Evolutionary conservation across 208 protist genomes (phyloP), one percentile per base, ranked within the genome.

Genomic region (Leishmania tropica): DNA sequence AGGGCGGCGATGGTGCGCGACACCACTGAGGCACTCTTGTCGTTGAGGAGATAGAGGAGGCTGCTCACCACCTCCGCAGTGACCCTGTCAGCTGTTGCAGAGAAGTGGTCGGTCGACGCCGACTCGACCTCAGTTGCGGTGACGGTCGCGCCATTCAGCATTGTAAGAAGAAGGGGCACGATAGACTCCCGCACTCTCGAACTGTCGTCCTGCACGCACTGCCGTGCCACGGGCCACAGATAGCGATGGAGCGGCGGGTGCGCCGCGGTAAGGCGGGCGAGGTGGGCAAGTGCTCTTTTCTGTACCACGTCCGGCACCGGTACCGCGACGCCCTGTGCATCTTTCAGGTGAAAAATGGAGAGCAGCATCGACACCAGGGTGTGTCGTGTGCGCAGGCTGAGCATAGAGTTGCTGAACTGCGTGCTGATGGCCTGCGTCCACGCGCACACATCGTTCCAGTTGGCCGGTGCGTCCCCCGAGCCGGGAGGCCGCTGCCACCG

Each of bases 101-200:
- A 40, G 62, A 40, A 47, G 73, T 53, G 51, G 75, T 45, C 53
- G 8, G 40, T 37, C 24, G 70, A 45, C 35, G 67, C 21, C 21
- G 42, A 47, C 67, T 72, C 67, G 67, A 37, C 21, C 67, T 72
- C 67, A 24, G 67, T 47, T 1, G 40, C 31, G 67, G 70, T 74
- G 83, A 60, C 74, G 78, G 77, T 53, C 15, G 83, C 79, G 48
- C 71, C 83, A 64, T 78, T 80, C 62, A 98, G 77, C 51, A 96
- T 76, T 1, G 88, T 90, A n/a, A 94, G 76, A 15, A 98, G 88
- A 19, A 98, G 85, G n/a, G 90, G 86, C 51, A 96, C 86, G 42
- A 88, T 90, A 6, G 90, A 90, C 88, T 97, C 95, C 2, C 95
- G 91, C 81, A 97, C 93, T 5, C 88, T 81, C 56, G 92, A 88